Conservation (phyloP, 345 rosid genomes). For the Aquilaria yunnanensis region DNA sequence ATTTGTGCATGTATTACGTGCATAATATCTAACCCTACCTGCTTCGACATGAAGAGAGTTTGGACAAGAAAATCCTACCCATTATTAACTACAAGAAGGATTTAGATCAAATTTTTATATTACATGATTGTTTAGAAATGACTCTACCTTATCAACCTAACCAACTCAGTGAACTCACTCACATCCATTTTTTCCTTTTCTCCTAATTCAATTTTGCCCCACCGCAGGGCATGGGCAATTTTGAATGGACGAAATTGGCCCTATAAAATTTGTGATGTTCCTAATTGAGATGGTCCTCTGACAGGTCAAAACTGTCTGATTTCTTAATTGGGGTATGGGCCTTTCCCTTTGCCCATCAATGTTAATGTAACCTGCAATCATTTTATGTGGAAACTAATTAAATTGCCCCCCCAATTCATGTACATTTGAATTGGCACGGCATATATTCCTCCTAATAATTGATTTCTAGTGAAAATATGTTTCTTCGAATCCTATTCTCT, state of each 20-base stretch:
- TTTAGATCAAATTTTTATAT: too few species aligned
- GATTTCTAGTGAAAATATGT: background rate
- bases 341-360: constrained; percentile 12
- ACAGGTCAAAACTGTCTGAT: constrained; percentile 16
- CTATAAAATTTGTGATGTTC: background rate
- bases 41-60: too few species aligned
- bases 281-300: constrained; percentile 5
- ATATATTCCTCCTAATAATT: constrained; percentile 12
- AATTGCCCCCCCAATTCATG: constrained; percentile 6
- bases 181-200: too few species aligned
- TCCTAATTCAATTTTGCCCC: too few species aligned
- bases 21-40: too few species aligned
- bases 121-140: too few species aligned
- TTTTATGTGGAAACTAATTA: constrained; percentile 3
- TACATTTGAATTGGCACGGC: constrained; percentile 1
- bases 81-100: too few species aligned
- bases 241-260: background rate
- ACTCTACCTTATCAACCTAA: too few species aligned
- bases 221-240: background rate
- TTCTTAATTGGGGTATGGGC: constrained; percentile 9
- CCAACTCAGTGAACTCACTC: too few species aligned
- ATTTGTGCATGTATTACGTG: too few species aligned
- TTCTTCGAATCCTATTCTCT: too few species aligned
- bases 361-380: constrained; percentile 4
- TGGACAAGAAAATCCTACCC: too few species aligned